Evolutionary conservation across 1,139 yeast genomes (phyloP).

Genomic region (Saccharomyces hybrid): DNA sequence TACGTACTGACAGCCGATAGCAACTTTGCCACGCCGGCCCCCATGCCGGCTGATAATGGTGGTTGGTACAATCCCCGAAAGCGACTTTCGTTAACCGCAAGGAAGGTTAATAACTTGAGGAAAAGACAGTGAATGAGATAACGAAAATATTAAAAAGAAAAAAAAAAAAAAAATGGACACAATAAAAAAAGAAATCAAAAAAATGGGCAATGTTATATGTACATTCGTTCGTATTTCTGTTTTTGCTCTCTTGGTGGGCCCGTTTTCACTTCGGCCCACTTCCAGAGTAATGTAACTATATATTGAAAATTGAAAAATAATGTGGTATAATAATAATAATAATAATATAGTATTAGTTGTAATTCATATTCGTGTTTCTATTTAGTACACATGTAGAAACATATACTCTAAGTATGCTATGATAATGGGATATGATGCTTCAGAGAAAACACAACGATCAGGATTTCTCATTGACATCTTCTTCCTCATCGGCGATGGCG

Average conservation of each 20-base stretch:
- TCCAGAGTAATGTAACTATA: background rate
- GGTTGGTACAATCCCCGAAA: slow-evolving; percentile 41
- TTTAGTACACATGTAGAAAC: slow-evolving; percentile 35
- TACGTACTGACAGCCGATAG: slow-evolving; percentile 55
- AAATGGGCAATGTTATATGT: background rate
- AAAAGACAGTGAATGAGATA: background rate
- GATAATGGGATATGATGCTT: background rate
- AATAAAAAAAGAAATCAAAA: slow-evolving; percentile 23
- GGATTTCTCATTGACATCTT: background rate
- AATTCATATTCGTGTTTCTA: slow-evolving; percentile 31
- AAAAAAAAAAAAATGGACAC: slow-evolving; percentile 24
- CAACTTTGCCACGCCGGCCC: slow-evolving; percentile 63
- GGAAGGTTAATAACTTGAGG: slow-evolving; percentile 19
- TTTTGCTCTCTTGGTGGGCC: background rate
- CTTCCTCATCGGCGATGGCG: slow-evolving; percentile 9
- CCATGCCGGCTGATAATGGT: slow-evolving; percentile 50
- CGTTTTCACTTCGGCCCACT: background rate
- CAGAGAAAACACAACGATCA: background rate
- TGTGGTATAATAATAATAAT: background rate
- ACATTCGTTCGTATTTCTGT: background rate
- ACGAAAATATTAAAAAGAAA: background rate
- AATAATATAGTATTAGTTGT: background rate
- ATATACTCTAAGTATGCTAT: slow-evolving; percentile 36
- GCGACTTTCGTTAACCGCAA: slow-evolving; percentile 34
- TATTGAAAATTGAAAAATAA: background rate